These are phyloP conservation scores for Pseudogymnoascus sp. DNA, from an alignment of 2,329 filamentous ascomycete species.

Conservation along the genomic window DNA sequence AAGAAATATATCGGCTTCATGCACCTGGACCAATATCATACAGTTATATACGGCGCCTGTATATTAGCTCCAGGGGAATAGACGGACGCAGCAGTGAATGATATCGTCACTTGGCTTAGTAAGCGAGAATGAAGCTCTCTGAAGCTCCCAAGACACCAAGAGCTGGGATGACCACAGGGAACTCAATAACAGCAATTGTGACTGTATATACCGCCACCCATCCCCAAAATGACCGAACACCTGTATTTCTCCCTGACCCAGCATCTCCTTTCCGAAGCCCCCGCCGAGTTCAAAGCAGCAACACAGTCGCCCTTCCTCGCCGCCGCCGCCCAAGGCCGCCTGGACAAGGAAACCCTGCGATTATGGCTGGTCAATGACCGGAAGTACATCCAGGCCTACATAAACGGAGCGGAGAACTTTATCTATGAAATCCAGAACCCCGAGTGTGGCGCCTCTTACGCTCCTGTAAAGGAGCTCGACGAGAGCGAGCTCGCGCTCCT, in stretches of 20 bases:
- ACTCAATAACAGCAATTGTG: neutral
- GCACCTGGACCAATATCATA: neutral
- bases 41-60: neutral
- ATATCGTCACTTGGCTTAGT: neutral
- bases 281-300: conserved; percentile 40
- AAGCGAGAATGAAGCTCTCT: neutral
- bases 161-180: neutral
- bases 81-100: neutral
- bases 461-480: conserved; percentile 22
- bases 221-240: neutral
- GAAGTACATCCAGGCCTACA: conserved; percentile 62
- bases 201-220: neutral
- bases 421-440: conserved; percentile 52
- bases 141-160: neutral
- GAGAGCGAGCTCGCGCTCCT: conserved; percentile 46
- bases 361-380: conserved; percentile 66
- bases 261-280: conserved; percentile 43
- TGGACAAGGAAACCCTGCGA: conserved; percentile 46
- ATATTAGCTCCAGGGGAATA: neutral
- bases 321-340: conserved; percentile 52
- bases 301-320: conserved; percentile 60
- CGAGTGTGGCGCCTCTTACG: conserved; percentile 27
- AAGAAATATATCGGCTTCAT: neutral
- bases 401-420: conserved; percentile 56
- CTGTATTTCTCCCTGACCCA: conserved; percentile 40